Evolutionary conservation across 2,329 filamentous ascomycete species (phyloP), one percentile per base, ranked within the genome.

Genomic region (Alternaria consortialis): DNA sequence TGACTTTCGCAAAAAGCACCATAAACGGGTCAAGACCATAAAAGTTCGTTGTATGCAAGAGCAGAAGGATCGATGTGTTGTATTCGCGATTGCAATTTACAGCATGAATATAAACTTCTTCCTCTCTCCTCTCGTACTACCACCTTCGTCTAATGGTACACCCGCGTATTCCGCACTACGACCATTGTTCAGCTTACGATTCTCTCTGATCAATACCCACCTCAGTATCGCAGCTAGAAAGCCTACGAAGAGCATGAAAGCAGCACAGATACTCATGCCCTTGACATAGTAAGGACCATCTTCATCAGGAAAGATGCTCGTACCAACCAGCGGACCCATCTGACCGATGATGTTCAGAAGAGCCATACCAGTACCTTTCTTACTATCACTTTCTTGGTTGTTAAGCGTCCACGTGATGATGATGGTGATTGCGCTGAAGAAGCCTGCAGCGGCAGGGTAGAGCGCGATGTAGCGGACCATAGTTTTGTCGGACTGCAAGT

Each of bases 321-420:
- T 84, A 0, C 85, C 85, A 0, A 86, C 68, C 9, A 87, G 79
- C 2, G 92, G 92, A 0, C 92, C 92, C 65, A 89, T 90, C 79
- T 96, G 92, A 1, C 92, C 94, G 13, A 97, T 84, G 36, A 93
- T 72, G 77, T 97, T 94, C 73, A 97, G 78, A 32, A 97, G 83
- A 1, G 91, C 92, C 71, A 97, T 91, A 1, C 90, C 92, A 1
- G 88, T 88, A 0, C 92, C 92, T 67, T 91, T 90, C 7, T 88
- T 86, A 53, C 86, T 87, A 63, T 89, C 87, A 12, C 84, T 88
- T 54, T 85, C 81, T 74, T 95, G 91, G 77, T 97, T 97, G 74
- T 97, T 96, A 73, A 97, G 87, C 36, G 87, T 92, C 93, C 93
- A 97, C 2, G 92, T 90, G 58, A 97, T 91, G 67, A 94, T 90